Evolutionary conservation across 2,329 filamentous ascomycete genomes (phyloP), one percentile per base, ranked within the genome.

Genomic region (Diplodia seriata): DNA sequence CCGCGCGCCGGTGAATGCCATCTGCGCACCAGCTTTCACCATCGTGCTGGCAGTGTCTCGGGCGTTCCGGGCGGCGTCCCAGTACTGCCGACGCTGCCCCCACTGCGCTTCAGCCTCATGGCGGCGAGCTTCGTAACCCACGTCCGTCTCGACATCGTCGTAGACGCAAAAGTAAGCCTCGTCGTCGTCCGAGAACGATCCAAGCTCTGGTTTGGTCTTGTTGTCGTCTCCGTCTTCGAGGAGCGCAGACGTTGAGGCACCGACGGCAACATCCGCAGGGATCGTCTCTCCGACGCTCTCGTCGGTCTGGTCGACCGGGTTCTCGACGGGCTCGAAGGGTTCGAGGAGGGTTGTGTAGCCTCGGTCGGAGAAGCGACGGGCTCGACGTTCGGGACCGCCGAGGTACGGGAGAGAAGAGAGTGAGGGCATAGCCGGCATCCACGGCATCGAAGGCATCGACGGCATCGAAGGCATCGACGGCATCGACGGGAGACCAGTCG

Each of bases 291-390:
- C 40, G 40, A 43, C 47, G 40, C 40, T 33, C 14, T 49, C 57
- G 18, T 49, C 57, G 26, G 6, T 49, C 29, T 18, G 2, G 57
- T 38, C 11, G 15, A 7, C 8, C 5, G 38, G 38, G 14, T 7
- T 14, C 38, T 23, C 26, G 36, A 61, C 26, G 26, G 23, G 8
- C 12, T 62, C 38, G 57, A 62, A 62, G 8, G 57, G 57, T 26
- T 62, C 57, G 40, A 26, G 12, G 14, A 33, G 8, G 14, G 54
- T 38, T 12, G n/a, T 31, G n/a, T 50, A 49, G 57, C 26, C 12
- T 36, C 56, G 36, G 56, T 6, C 18, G 38, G 4, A 29, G 14
- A 18, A 14, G 20, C 20, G 20, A 29, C 20, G 56, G 38, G 20
- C 36, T 7, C 36, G 56, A 38, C 23, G 56, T 31, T 9, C 29